Evolutionary conservation across 768 basidiomycete genomes (phyloP).

Genomic region (Amanita muscaria): DNA sequence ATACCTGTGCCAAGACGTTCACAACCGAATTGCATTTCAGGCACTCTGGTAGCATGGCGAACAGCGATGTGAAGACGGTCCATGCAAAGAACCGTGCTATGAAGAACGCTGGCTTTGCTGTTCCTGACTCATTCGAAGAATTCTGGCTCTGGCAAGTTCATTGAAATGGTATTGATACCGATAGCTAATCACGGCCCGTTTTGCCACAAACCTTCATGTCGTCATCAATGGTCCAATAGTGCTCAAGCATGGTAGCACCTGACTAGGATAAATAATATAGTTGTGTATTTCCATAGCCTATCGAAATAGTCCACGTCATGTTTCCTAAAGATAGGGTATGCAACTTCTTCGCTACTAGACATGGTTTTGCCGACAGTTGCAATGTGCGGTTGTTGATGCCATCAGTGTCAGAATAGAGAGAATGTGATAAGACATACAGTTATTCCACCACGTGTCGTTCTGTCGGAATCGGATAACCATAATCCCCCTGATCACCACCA

Average conservation of each 20-base stretch:
- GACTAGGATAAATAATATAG: too few relatives aligned
- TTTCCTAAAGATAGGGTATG: conserved; percentile 93
- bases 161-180: conserved; percentile 99
- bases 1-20: conserved; percentile 99
- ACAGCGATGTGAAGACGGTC: conserved; percentile 95
- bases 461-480: conserved; percentile 97
- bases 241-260: too few relatives aligned
- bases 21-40: conserved; percentile 99
- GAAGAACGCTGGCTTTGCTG: conserved; percentile 91
- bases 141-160: conserved; percentile 89
- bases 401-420: not conserved
- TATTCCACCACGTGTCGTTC: conserved; percentile 97
- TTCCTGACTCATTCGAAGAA: conserved; percentile 96
- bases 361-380: conserved; percentile 99
- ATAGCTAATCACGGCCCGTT: conserved; percentile 99
- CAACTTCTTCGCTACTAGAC: conserved; percentile 88
- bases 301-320: conserved; percentile 99
- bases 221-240: too few relatives aligned
- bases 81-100: conserved; percentile 97
- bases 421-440: conserved; percentile 52
- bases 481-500: conserved; percentile 99
- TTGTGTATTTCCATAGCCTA: conserved; percentile 88
- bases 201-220: too few relatives aligned
- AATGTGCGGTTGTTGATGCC: conserved; percentile 69
- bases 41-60: conserved; percentile 98